A percentile compares a stretch with the other conserved stretches of the same genome.
These are phyloP conservation scores for Globisporangium solare DNA, from an alignment of 352 stramenopile species.

Conservation along the genomic window DNA sequence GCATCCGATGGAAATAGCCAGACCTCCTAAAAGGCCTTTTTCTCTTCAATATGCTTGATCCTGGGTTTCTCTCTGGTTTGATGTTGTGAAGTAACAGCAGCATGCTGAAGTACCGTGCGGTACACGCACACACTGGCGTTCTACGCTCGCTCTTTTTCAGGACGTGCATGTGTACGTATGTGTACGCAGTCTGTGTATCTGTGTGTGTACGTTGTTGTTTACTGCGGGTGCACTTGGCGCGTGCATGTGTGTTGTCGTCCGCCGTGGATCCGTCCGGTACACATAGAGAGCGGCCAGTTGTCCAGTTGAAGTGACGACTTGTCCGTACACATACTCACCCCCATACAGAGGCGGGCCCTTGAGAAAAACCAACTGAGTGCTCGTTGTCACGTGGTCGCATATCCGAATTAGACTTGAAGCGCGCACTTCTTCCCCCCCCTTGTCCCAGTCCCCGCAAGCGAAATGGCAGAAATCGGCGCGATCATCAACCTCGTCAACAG, in stretches of 20 bases:
- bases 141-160: background rate
- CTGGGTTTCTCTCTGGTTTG: background rate
- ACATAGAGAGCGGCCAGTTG: constrained; percentile 9
- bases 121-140: background rate
- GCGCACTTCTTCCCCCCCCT: background rate
- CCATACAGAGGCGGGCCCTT: background rate
- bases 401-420: constrained; percentile 5
- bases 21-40: background rate
- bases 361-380: background rate
- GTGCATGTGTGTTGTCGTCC: background rate
- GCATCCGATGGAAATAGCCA: constrained; percentile 22
- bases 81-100: background rate
- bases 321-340: constrained; percentile 6
- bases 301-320: constrained; percentile 9
- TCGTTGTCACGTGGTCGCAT: background rate
- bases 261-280: background rate
- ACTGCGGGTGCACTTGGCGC: no score
- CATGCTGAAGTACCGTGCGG: background rate
- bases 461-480: constrained; percentile 64
- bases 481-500: constrained; percentile 86
- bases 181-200: background rate
- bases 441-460: background rate
- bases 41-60: background rate
- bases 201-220: no score
- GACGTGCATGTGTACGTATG: background rate